These are phyloP conservation scores for Talaromyces liani DNA, from an alignment of 495 filamentous ascomycete species.

Conservation along the genomic window DNA sequence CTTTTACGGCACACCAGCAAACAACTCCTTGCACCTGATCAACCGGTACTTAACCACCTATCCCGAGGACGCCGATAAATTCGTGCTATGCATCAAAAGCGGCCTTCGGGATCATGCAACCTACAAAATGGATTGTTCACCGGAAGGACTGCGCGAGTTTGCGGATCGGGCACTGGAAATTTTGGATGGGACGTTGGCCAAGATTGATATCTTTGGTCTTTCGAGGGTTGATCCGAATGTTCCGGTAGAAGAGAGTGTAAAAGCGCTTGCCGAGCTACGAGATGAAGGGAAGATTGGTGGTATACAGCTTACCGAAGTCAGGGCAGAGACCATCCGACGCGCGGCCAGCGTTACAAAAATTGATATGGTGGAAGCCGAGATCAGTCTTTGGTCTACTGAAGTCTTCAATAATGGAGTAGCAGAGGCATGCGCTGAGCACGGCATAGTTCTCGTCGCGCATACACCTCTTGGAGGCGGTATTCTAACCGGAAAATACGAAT, in stretches of 20 bases:
- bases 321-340: constrained; percentile 55
- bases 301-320: constrained; percentile 57
- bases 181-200: constrained; percentile 56
- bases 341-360: constrained; percentile 55
- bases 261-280: constrained; percentile 26
- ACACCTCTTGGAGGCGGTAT: constrained; percentile 41
- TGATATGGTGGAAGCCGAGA: constrained; percentile 60
- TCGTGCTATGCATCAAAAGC: constrained; percentile 61
- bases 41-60: constrained; percentile 59
- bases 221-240: constrained; percentile 56
- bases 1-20: constrained; percentile 27
- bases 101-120: constrained; percentile 27
- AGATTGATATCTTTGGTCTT: constrained; percentile 64
- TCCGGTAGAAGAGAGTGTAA: constrained; percentile 45
- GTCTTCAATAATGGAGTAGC: constrained; percentile 60
- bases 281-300: constrained; percentile 47
- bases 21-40: constrained; percentile 50
- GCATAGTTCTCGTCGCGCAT: constrained; percentile 54
- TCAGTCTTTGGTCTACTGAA: constrained; percentile 53
- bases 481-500: constrained; percentile 51
- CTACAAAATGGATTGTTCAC: constrained; percentile 36
- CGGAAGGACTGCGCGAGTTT: constrained; percentile 40
- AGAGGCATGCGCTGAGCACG: constrained; percentile 50
- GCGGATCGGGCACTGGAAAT: constrained; percentile 47
- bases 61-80: constrained; percentile 58